Evolutionary conservation across 306 rosid species (phyloP).

Genomic region (Acacia confusa): DNA sequence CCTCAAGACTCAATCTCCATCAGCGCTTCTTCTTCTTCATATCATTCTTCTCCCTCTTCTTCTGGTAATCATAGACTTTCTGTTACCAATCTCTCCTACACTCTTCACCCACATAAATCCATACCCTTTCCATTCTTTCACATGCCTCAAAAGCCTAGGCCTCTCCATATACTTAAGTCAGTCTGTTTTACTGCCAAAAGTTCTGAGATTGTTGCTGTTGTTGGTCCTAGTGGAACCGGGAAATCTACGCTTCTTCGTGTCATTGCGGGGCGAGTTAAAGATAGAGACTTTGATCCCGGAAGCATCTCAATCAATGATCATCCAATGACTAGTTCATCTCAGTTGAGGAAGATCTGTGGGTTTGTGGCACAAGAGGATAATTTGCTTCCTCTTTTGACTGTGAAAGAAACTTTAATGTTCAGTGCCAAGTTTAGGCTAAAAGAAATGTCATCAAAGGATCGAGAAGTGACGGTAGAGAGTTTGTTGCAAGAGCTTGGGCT

Average conservation of each 20-base stretch:
- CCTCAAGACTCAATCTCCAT: conserved; percentile 51
- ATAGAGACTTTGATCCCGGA: conserved; percentile 48
- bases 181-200: conserved; percentile 72
- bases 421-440: conserved; percentile 75
- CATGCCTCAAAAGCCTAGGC: conserved; percentile 45
- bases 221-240: conserved; percentile 94
- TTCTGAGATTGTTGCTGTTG: conserved; percentile 72
- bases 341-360: conserved; percentile 72
- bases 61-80: conserved; percentile 36
- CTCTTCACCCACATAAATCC: conserved; percentile 43
- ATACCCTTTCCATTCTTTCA: conserved; percentile 40
- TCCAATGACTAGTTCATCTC: conserved; percentile 47
- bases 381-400: conserved; percentile 84
- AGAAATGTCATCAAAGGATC: conserved; percentile 49
- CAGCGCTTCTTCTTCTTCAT: conserved; percentile 9
- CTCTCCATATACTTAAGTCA: conserved; percentile 64
- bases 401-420: conserved; percentile 74
- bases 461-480: conserved; percentile 61
- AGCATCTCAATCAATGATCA: conserved; percentile 62
- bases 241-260: conserved; percentile 77
- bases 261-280: conserved; percentile 61
- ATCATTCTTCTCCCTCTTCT: background rate
- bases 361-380: conserved; percentile 85
- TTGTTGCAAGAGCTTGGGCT: conserved; percentile 80
- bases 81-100: conserved; percentile 59